Conservation (phyloP, 1,284 basidiomycete genomes). For the Pisolithus thermaeus region DNA sequence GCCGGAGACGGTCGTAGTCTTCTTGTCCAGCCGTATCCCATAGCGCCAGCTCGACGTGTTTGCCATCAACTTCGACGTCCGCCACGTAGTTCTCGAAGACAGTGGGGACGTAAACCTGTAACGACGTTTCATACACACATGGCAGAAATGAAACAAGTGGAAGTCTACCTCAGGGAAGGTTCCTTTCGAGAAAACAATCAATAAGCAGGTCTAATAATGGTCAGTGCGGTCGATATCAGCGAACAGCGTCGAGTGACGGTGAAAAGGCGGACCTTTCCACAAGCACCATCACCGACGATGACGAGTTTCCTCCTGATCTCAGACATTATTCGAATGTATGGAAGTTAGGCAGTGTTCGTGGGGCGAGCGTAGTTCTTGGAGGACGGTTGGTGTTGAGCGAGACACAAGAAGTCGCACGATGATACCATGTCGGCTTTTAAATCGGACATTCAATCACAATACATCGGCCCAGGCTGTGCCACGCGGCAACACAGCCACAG, state of each 20-base stretch:
- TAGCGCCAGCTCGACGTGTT: constrained; percentile 87
- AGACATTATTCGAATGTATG: constrained; percentile 43
- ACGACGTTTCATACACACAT: neutral
- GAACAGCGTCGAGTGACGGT: constrained; percentile 1
- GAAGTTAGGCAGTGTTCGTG: constrained; percentile 25
- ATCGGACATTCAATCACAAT: constrained; percentile 28
- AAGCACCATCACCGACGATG: constrained; percentile 80
- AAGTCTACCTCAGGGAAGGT: constrained; percentile 82
- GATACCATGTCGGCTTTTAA: constrained; percentile 31
- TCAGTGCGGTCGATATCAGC: constrained; percentile 21
- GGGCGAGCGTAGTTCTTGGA: constrained; percentile 29
- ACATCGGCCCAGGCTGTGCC: constrained; percentile 20
- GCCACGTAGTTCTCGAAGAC: constrained; percentile 91
- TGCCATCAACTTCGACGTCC: constrained; percentile 87
- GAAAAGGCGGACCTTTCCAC: constrained; percentile 57
- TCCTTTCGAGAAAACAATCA: constrained; percentile 87
- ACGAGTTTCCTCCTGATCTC: constrained; percentile 77
- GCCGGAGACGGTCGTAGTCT: constrained; percentile 85
- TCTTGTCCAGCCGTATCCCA: constrained; percentile 98
- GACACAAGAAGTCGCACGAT: constrained; percentile 33
- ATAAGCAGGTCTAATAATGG: constrained; percentile 59
- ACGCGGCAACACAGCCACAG: constrained; percentile 21
- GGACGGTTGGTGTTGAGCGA: constrained; percentile 33
- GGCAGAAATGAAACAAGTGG: neutral
- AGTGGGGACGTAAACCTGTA: constrained; percentile 85